Conservation (phyloP, 75 land plant genomes). For the Larix kaempferi region DNA sequence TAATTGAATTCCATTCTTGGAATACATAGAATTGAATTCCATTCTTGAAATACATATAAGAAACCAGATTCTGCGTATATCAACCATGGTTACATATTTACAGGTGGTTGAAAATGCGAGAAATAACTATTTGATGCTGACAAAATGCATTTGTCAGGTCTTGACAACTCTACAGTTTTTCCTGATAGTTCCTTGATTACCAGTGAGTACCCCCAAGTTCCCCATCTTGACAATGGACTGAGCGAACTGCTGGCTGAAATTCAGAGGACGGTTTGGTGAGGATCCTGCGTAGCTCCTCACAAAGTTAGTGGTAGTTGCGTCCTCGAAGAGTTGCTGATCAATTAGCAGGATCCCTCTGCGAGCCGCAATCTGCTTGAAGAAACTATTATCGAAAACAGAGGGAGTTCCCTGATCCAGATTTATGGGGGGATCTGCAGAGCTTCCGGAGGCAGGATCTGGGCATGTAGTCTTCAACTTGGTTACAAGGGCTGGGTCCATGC, state of each 20-base stretch:
- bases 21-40: no score
- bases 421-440: conserved; percentile 13
- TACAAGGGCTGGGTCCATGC: conserved; percentile 27
- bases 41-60: no score
- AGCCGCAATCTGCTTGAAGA: conserved; percentile 37
- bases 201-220: conserved; percentile 38
- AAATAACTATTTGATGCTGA: no score
- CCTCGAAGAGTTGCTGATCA: conserved; percentile 50
- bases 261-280: conserved; percentile 3
- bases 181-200: conserved; percentile 53
- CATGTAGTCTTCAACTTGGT: no score
- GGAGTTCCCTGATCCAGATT: conserved; percentile 37
- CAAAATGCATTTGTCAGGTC: no score
- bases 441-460: no score
- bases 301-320: conserved; percentile 28
- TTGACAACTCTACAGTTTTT: conserved; percentile 40
- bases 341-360: conserved; percentile 53
- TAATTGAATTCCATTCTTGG: no score
- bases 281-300: conserved; percentile 25
- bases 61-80: no score
- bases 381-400: conserved; percentile 48
- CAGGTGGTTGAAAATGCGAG: no score
- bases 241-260: conserved; percentile 35
- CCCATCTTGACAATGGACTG: conserved; percentile 66
- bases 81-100: no score